Percentiles rank a stretch among this genome's conserved stretches.
phyloP scores from a whole-genome alignment of 352 stramenopile species.

The Pythium coloratum region DNA sequence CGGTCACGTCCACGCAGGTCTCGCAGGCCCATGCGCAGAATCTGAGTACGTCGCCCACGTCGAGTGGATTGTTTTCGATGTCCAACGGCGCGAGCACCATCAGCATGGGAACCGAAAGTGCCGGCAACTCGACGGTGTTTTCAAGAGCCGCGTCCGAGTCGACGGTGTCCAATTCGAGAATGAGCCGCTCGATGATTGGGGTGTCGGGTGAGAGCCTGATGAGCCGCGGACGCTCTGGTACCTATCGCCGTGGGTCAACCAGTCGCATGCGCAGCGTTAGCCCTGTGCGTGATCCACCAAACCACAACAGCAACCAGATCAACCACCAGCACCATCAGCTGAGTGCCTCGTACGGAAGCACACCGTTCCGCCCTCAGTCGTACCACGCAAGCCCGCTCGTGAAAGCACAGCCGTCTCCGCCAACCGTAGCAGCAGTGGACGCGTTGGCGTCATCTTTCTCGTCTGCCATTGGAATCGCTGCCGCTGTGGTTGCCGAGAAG shows the following conservation, averaged over 20 bases:
- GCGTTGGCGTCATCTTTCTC: constrained; percentile 21
- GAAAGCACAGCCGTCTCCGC: not conserved
- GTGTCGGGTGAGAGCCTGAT: constrained; percentile 5
- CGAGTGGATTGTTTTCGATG: not conserved
- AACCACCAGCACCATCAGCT: constrained; percentile 9
- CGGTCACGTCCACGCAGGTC: constrained; percentile 35
- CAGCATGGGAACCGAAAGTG: constrained; percentile 4
- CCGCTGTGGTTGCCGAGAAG: not conserved
- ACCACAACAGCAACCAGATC: constrained; percentile 16
- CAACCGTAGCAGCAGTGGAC: not conserved
- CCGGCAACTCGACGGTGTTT: constrained; percentile 15
- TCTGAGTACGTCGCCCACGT: constrained; percentile 14
- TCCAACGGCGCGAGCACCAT: not conserved
- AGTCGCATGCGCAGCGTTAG: constrained; percentile 49
- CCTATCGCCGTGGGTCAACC: not conserved
- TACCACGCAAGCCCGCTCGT: constrained; percentile 5
- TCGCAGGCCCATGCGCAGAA: constrained; percentile 25
- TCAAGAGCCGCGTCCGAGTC: constrained; percentile 18
- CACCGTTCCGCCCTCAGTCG: constrained; percentile 6
- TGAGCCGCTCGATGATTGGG: constrained; percentile 16
- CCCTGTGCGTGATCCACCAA: constrained; percentile 32
- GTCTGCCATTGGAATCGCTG: constrained; percentile 4
- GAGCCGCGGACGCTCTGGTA: constrained; percentile 7
- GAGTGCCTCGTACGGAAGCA: constrained; percentile 19
- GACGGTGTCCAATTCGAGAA: constrained; percentile 3